A percentile compares a stretch with the other conserved stretches of the same genome.
phyloP scores from a whole-genome alignment of 2,329 filamentous ascomycete species.

The Penicillium brasilianum region DNA sequence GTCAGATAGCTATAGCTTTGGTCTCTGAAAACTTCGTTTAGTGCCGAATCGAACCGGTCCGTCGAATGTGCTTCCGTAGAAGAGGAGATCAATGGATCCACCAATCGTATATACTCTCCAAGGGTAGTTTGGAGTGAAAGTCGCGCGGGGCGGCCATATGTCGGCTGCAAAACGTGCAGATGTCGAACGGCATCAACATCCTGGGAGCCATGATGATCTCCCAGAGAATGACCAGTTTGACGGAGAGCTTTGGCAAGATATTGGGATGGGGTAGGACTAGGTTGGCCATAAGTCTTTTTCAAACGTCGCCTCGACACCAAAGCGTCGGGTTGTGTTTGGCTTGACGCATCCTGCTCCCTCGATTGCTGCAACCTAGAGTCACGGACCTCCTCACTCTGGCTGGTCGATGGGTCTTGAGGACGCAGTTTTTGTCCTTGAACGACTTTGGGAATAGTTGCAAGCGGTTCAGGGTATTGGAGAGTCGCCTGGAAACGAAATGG shows the following conservation, averaged over 20 bases:
- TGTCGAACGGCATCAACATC: constrained; percentile 1
- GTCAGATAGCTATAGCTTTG: constrained; percentile 37
- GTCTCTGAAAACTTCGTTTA: constrained; percentile 42
- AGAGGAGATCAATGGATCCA: constrained; percentile 37
- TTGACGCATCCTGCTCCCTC: not conserved
- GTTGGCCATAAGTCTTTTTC: constrained; percentile 2
- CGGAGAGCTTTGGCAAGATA: constrained; percentile 39
- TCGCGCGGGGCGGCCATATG: constrained; percentile 24
- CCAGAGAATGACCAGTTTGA: constrained; percentile 26
- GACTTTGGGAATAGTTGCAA: not conserved
- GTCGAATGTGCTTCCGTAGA: constrained; percentile 1
- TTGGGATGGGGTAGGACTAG: constrained; percentile 35
- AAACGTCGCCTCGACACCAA: constrained; percentile 3
- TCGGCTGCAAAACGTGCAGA: constrained; percentile 12
- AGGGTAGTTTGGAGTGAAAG: constrained; percentile 43
- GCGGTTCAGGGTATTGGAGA: not conserved
- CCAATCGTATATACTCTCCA: constrained; percentile 44
- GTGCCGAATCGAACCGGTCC: constrained; percentile 31
- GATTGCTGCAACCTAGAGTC: not conserved
- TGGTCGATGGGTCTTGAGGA: not conserved
- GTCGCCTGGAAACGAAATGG: constrained; percentile 10
- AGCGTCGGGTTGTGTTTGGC: not conserved
- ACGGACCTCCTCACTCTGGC: too few species aligned
- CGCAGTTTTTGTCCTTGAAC: too few species aligned
- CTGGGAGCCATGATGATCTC: constrained; percentile 9